Evolutionary conservation across 2,329 filamentous ascomycete genomes (phyloP), one percentile per base, ranked within the genome.

Genomic region (Aspergillus sp.): DNA sequence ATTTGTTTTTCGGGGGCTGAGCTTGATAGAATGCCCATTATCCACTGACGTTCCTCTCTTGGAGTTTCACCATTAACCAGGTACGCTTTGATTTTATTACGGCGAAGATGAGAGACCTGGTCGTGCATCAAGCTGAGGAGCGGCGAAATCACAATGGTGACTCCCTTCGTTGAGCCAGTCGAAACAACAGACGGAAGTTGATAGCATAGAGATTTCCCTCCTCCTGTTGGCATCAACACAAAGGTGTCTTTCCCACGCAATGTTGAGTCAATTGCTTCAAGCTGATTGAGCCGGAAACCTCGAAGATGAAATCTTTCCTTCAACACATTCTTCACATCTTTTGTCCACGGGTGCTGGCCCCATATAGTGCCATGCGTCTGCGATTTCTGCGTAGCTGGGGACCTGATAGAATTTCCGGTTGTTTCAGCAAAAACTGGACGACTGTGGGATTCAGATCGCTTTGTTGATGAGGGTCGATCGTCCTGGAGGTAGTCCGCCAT

Each of bases 71-170:
- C 85, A 67, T 96, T 98, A 73, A 96, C 86, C 13, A 91, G 78
- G 56, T 87, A 86, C 3, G 95, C 95, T 63, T 89, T 86, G 61
- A 99, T 91, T 22, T 88, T 83, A 47, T 95, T 77, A 9, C 84
- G 83, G 53, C 83, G 83, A 64, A 97, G 81, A 71, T 97, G 93
- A 34, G 89, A 83, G 5, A 98, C 93, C 71, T 99, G 95, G 71
- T 99, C 96, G 70, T 96, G 89, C 95, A 99, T 99, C 66, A 99
- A 78, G 78, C 93, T 98, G 38, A 99, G 80, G 49, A 99, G 78
- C 3, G 95, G 95, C 0, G 93, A 98, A n/a, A 99, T 86, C 3
- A 99, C 95, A 53, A 99, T 83, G 0, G 93, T 98, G 22, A 99
- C 87, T 3, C 95, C 96, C 41, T 61, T 66, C 0, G 93, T 98